A percentile compares a stretch with the other conserved stretches of the same genome.
Evolutionary conservation across 2,329 filamentous ascomycete genomes (phyloP).

Genomic region (Aspergillus proliferans): DNA sequence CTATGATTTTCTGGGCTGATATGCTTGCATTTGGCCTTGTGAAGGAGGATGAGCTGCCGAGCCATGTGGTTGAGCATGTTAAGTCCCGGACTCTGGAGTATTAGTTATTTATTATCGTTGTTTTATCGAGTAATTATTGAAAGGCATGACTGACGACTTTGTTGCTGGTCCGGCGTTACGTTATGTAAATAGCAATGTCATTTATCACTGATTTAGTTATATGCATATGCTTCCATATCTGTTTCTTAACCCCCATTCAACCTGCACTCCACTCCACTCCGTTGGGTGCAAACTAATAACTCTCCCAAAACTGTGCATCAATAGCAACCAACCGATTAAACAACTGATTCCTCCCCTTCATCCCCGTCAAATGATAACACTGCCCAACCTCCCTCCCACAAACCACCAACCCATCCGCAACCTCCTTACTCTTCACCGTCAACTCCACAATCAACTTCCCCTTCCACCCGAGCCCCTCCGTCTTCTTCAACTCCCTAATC

Average conservation of each 20-base stretch:
- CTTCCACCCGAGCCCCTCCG: conserved; percentile 79
- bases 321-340: conserved; percentile 75
- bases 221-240: too few species aligned
- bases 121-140: too few species aligned
- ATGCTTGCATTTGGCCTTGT: conserved; percentile 70
- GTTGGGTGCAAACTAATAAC: conserved; percentile 46
- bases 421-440: conserved; percentile 62
- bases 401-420: conserved; percentile 69
- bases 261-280: background rate
- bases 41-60: conserved; percentile 67
- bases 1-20: conserved; percentile 93
- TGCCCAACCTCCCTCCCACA: conserved; percentile 48
- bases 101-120: conserved; percentile 25
- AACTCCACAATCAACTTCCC: conserved; percentile 74
- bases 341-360: conserved; percentile 66
- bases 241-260: too few species aligned
- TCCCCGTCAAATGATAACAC: conserved; percentile 60
- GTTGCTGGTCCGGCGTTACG: too few species aligned
- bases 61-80: conserved; percentile 55
- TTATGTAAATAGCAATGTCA: too few species aligned
- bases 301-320: conserved; percentile 77
- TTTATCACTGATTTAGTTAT: too few species aligned
- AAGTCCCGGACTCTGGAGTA: conserved; percentile 60
- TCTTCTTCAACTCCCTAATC: conserved; percentile 66
- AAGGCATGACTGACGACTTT: too few species aligned